These are phyloP conservation scores for Candida maris DNA, from an alignment of 805 yeast species.

Conservation along the genomic window DNA sequence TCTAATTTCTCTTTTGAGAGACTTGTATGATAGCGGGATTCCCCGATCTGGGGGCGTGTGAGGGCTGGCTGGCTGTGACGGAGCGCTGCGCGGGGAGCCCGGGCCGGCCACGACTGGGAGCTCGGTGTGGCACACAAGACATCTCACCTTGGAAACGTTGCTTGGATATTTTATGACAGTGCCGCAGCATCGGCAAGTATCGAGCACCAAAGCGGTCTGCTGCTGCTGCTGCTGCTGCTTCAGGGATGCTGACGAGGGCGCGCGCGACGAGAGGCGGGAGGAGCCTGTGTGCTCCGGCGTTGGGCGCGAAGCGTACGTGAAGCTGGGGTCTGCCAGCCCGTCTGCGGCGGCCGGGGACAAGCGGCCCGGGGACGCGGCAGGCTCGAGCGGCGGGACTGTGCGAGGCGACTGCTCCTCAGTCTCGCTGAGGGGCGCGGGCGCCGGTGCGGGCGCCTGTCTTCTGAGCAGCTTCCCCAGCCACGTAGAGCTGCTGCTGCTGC, in stretches of 20 bases:
- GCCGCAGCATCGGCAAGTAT: slow-evolving; percentile 46
- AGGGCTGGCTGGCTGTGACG: slow-evolving; percentile 1
- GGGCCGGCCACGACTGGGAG: too few species aligned
- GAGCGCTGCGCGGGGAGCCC: too few species aligned
- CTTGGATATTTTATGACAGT: slow-evolving; percentile 38
- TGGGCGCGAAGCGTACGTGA: slow-evolving; percentile 1
- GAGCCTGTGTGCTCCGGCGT: background rate
- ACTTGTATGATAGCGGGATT: slow-evolving; percentile 28
- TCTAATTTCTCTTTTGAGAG: slow-evolving; percentile 34
- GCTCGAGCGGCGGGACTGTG: too few species aligned
- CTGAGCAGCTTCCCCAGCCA: slow-evolving; percentile 7
- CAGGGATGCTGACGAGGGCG: background rate
- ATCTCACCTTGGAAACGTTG: slow-evolving; percentile 42
- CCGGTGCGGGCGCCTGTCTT: slow-evolving; percentile 3
- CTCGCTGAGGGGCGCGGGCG: too few species aligned
- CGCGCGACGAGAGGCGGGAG: background rate
- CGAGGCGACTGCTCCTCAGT: too few species aligned
- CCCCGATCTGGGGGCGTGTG: slow-evolving; percentile 3
- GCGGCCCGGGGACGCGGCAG: too few species aligned
- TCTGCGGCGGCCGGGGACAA: too few species aligned
- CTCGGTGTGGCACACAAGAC: slow-evolving; percentile 58
- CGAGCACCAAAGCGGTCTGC: slow-evolving; percentile 14
- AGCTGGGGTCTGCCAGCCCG: too few species aligned
- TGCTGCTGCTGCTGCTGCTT: slow-evolving; percentile 5
- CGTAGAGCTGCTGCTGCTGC: background rate